Base-by-base conservation (phyloP, 2,329 filamentous ascomycete genomes). In the Aureobasidium subglaciale region DNA sequence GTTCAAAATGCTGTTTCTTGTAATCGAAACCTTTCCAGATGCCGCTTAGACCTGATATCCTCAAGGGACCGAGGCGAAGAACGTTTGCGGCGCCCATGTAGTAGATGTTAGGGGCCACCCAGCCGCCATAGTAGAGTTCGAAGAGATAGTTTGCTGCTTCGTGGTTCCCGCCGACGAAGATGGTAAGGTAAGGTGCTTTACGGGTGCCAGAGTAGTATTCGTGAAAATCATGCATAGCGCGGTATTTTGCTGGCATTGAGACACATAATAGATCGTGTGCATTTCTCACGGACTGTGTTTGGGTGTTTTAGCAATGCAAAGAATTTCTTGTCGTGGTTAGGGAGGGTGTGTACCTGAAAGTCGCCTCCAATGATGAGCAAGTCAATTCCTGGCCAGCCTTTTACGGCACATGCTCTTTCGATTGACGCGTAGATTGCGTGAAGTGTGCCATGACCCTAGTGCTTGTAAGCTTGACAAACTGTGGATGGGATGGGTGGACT, bases 101-200 rank as follows among this genome's bases (percentile, higher is more conserved):
- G 76, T 96, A 99, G 60, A 99, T 97, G 63, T 93, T 95, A 8
- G 90, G 90, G 7, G 92, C 92, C 5, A 90, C 93, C 93, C 93
- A 99, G 49, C 93, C 93, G 50, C 93, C 93, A 67, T 97, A 95
- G 74, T 89, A 95, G 0, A 99, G 80, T 72, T 99, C 93, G 77
- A 85, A 93, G 5, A 96, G 76, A 70, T 97, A 84, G 49, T 88
- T 90, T 65, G 88, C 88, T 0, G 93, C 92, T 73, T 99, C 93
- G 66, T 99, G 93, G 67, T 99, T 99, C 2, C 93, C 93, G 40
- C 86, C 91, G 49, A 96, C 85, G 72, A 97, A 97, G 41, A 97
- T 76, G 15, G 93, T 99, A 42, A 95, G 78, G 67, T 90, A 95
- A 0, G 93, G 93, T 0, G 93, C 93, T 40, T 70, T 80, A 55